Evolutionary conservation across 2,329 filamentous ascomycete genomes (phyloP).

Genomic region (Chaetomiaceae sp.): DNA sequence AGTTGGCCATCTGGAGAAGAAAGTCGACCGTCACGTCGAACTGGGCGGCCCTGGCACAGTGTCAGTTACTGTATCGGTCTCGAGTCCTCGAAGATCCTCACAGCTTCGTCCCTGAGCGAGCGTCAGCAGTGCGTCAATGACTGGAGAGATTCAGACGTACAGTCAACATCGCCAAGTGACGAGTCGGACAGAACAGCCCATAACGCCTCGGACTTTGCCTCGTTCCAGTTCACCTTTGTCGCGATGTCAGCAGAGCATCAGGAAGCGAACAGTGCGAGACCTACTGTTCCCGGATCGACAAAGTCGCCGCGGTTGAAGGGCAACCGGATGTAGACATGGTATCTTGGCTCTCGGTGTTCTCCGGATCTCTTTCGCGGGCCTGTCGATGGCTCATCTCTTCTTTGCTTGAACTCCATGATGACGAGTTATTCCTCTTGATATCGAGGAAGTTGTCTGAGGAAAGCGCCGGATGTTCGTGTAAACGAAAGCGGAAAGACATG

Average conservation of each 20-base stretch:
- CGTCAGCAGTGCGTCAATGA: slow-evolving; percentile 10
- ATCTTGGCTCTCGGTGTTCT: slow-evolving; percentile 43
- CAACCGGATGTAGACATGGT: slow-evolving; percentile 82
- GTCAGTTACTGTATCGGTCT: slow-evolving; percentile 12
- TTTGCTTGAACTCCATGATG: slow-evolving; percentile 6
- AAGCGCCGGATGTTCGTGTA: slow-evolving; percentile 4
- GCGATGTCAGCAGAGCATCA: slow-evolving; percentile 23
- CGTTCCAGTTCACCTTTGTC: slow-evolving; percentile 77
- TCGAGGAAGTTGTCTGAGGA: neutral
- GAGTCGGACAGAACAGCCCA: slow-evolving; percentile 87
- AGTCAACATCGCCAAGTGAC: slow-evolving; percentile 81
- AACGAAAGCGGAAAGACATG: neutral
- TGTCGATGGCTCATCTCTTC: slow-evolving; percentile 1
- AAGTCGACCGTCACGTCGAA: slow-evolving; percentile 87
- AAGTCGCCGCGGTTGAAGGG: slow-evolving; percentile 85
- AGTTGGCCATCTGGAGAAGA: slow-evolving; percentile 87
- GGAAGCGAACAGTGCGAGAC: slow-evolving; percentile 27
- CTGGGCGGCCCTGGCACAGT: slow-evolving; percentile 54
- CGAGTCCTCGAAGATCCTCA: slow-evolving; percentile 39
- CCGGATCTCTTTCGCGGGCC: slow-evolving; percentile 12
- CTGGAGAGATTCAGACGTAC: slow-evolving; percentile 45
- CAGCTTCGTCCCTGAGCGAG: slow-evolving; percentile 65
- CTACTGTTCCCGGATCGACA: slow-evolving; percentile 80
- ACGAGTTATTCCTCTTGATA: neutral
- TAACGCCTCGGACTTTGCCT: slow-evolving; percentile 76